Base-by-base conservation (phyloP, 2,329 filamentous ascomycete genomes). In the Neofusicoccum kwambonambiense region DNA sequence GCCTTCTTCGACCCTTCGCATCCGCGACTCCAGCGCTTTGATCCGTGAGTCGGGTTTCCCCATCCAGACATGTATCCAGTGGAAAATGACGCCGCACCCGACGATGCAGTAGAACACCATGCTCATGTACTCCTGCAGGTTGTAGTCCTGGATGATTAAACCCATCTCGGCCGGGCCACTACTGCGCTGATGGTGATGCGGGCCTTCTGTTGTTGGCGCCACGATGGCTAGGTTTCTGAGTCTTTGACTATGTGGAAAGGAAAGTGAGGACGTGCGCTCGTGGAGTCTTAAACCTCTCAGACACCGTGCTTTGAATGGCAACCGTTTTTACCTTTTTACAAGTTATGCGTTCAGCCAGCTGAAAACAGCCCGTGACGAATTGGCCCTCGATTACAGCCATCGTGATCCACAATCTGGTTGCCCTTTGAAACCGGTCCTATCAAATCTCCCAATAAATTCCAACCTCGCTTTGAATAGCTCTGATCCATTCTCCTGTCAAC, bases 41-140 rank as follows among this genome's bases (percentile, higher is more conserved):
- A 61, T 45, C 11, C 47, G 54, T 13, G 39, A 44, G 39, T 65
- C 63, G 17, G 63, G 63, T 61, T 54, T 65, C 12, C 63, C 63
- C 8, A 65, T 12, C 63, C 63, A 65, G 22, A 65, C 63, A 17
- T 65, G 63, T 19, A 65, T 31, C 63, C 63, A 65, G 17, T 65
- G 63, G 27, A 61, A 49, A 11, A 65, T 47, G 27, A 65, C 45
- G 4, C 63, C 63, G 13, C 31, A 45, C 15, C 54, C 47, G 9
- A 65, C 54, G 5, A 65, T 41, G 54, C 54, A 60, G 39, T 65
- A 65, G 39, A 65, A 65, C 13, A 35, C 63, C 54, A 65, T 65
- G 9, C 37, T 45, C 34, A 65, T 60, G 47, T 61, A 52, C n/a
- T 65, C 63, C 47, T 60, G 63, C 22, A 60, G 22, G n/a, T 35